Evolutionary conservation across 805 yeast genomes (phyloP), one percentile per base, ranked within the genome.

Genomic region (Kurtzmaniella fragi): DNA sequence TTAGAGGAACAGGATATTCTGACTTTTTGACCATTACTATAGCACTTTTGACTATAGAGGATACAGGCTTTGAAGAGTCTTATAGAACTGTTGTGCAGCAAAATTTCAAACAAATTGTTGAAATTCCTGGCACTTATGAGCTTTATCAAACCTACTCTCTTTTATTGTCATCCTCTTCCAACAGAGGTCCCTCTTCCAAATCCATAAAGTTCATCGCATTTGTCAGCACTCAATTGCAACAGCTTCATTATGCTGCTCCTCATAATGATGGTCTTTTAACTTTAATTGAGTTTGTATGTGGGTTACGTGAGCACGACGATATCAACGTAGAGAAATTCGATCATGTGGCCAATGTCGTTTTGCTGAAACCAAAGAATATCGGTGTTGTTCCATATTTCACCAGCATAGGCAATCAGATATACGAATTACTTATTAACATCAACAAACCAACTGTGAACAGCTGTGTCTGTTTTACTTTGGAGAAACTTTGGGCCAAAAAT

Each of bases 271-370:
- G 98, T 0, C 78, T 93, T 2, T 60, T 75, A 23, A 71, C 89
- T 2, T 59, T 91, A 36, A 70, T 89, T 23, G 97, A 91, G 57
- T 78, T 85, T 45, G 69, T 85, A 0, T 65, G 84, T 11, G 95
- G 95, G 0, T 65, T 85, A 17, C 67, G 96, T 41, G 95, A 87
- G 31, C 70, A 72, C 39, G 91, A 83, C 40, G 80, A 78, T 10
- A 59, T 88, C 11, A 80, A 80, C 45, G 59, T 80, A n/a, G 78
- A 77, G 26, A 83, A 79, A 46, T 67, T 86, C 35, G 78, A 77
- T 20, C 75, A 80, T 41, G 84, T 86, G 1, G 77, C 84, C n/a
- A 73, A 71, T 31, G 70, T 87, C 2, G 56, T 91, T 12, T 55
- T 83, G 23, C 60, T 80, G 13, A 80, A 80, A 43, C 96, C 97